Evolutionary conservation across 2,329 filamentous ascomycete genomes (phyloP).

Genomic region (Monascus ruber): DNA sequence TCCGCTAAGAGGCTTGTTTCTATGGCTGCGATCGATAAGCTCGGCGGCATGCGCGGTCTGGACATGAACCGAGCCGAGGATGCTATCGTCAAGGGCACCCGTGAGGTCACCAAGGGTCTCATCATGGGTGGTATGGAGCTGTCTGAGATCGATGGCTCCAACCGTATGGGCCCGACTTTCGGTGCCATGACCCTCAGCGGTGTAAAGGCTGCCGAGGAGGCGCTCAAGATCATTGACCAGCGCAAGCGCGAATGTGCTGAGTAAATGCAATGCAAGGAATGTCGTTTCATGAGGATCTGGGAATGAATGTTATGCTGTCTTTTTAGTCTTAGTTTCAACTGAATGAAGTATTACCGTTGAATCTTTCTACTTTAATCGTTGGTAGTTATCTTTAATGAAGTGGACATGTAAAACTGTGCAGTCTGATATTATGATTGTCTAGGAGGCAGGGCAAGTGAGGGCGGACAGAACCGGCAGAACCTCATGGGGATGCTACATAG

Average conservation of each 20-base stretch:
- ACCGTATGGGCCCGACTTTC: slow-evolving; percentile 83
- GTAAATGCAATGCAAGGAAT: slow-evolving; percentile 17
- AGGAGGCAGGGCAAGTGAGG: no score
- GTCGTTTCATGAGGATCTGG: no score
- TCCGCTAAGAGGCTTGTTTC: slow-evolving; percentile 80
- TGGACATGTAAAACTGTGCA: no score
- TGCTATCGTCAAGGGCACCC: slow-evolving; percentile 82
- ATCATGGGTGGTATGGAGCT: slow-evolving; percentile 95
- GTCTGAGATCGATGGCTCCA: slow-evolving; percentile 79
- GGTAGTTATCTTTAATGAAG: no score
- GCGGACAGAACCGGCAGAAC: no score
- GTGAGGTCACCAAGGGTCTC: slow-evolving; percentile 75
- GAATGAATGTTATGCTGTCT: no score
- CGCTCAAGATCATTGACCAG: slow-evolving; percentile 62
- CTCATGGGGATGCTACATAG: no score
- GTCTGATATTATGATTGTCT: no score
- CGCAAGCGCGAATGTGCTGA: slow-evolving; percentile 67
- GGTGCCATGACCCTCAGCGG: slow-evolving; percentile 81
- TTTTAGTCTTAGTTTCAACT: no score
- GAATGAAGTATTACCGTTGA: no score
- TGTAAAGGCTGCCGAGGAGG: slow-evolving; percentile 85
- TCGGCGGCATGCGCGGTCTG: slow-evolving; percentile 84
- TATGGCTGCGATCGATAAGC: slow-evolving; percentile 71
- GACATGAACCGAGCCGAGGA: slow-evolving; percentile 91
- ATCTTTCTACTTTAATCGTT: no score